Conservation (phyloP, 352 stramenopile genomes). For the Pythium dissotocum region DNA sequence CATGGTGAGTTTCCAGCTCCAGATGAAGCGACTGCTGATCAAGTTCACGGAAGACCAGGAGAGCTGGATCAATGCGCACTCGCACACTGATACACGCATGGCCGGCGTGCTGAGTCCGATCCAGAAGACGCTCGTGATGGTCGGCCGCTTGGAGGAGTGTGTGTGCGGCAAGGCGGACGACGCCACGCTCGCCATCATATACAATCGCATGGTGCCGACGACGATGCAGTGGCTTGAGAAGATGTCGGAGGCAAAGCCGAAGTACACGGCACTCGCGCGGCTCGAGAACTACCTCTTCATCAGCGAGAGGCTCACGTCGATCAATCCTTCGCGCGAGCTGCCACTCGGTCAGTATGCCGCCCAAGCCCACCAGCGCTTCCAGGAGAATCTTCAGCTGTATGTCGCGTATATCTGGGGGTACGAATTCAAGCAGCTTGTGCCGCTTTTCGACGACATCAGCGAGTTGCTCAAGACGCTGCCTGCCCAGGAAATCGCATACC, state of each 20-base stretch:
- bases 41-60: conserved; percentile 82
- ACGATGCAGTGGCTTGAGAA: conserved; percentile 77
- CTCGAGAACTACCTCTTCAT: conserved; percentile 77
- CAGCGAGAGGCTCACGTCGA: conserved; percentile 44
- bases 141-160: conserved; percentile 62
- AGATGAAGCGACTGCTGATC: conserved; percentile 77
- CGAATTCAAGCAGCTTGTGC: conserved; percentile 64
- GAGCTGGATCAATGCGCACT: conserved; percentile 62
- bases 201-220: conserved; percentile 59
- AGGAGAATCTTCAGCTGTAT: conserved; percentile 48
- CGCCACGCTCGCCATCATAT: conserved; percentile 59
- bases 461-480: conserved; percentile 56
- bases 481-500: conserved; percentile 64
- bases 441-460: conserved; percentile 57
- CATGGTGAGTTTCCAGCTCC: conserved; percentile 75
- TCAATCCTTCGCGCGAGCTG: conserved; percentile 48
- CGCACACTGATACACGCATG: conserved; percentile 66
- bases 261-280: conserved; percentile 62
- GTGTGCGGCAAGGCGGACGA: conserved; percentile 59
- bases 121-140: conserved; percentile 69
- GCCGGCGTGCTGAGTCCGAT: conserved; percentile 64
- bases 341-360: conserved; percentile 55
- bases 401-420: conserved; percentile 67
- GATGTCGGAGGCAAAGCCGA: conserved; percentile 59
- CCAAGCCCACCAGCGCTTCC: conserved; percentile 43